Percentiles rank a stretch among this genome's conserved stretches.
phyloP scores from a whole-genome alignment of 2,329 filamentous ascomycete genomes.

The Pyricularia grisea region DNA sequence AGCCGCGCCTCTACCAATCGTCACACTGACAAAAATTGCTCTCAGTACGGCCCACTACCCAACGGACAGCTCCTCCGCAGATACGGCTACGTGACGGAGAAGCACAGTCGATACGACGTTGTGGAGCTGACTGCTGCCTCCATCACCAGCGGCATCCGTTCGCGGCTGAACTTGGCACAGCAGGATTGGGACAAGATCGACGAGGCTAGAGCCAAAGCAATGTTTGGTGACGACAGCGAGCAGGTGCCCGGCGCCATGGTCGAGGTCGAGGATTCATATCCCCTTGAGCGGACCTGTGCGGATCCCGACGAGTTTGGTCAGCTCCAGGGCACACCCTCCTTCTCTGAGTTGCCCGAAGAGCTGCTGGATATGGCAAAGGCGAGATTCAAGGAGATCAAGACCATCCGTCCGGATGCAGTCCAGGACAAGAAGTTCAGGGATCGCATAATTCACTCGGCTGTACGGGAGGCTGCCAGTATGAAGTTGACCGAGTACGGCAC shows the following conservation, averaged over 20 bases:
- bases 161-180: slow-evolving; percentile 10
- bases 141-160: slow-evolving; percentile 12
- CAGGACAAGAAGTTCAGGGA: slow-evolving; percentile 41
- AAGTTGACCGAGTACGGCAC: slow-evolving; percentile 19
- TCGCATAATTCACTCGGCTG: slow-evolving; percentile 30
- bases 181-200: slow-evolving; percentile 28
- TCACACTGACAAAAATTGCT: slow-evolving; percentile 22
- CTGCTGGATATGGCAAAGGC: slow-evolving; percentile 41
- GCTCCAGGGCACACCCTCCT: slow-evolving; percentile 19
- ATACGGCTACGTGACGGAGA: slow-evolving; percentile 78
- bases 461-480: slow-evolving; percentile 20
- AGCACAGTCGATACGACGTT: slow-evolving; percentile 72
- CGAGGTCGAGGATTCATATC: slow-evolving; percentile 65
- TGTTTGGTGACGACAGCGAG: slow-evolving; percentile 37
- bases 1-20: background rate
- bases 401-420: slow-evolving; percentile 23
- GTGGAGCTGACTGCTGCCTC: slow-evolving; percentile 62
- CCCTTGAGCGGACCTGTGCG: slow-evolving; percentile 48
- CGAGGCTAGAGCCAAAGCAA: slow-evolving; percentile 16
- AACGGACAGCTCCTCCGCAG: slow-evolving; percentile 73
- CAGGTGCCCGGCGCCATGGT: slow-evolving; percentile 30
- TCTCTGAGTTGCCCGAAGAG: slow-evolving; percentile 37
- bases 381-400: slow-evolving; percentile 39
- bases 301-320: slow-evolving; percentile 40
- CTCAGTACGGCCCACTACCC: slow-evolving; percentile 67